Conservation (phyloP, 345 rosid species). For the Euphorbia lathyris region DNA sequence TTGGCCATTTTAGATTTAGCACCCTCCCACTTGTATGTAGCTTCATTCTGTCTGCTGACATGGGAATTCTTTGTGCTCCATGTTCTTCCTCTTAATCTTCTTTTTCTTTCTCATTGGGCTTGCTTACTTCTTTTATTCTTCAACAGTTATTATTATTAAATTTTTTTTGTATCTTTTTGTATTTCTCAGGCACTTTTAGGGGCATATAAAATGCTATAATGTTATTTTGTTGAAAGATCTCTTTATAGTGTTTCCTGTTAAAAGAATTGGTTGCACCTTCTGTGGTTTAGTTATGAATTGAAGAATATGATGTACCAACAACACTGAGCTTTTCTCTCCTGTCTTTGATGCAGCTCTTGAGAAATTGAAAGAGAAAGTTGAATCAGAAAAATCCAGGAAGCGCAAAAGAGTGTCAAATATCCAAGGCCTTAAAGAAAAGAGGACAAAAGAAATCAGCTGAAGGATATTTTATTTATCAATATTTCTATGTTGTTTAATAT, state of each 20-base stretch:
- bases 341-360: conserved; percentile 52
- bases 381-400: conserved; percentile 61
- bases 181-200: background rate
- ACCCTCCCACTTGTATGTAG: background rate
- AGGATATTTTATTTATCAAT: conserved; percentile 11
- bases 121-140: too few relatives aligned
- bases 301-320: background rate
- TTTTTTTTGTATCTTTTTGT: background rate
- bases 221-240: background rate
- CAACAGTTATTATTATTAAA: too few relatives aligned
- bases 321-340: conserved; percentile 6
- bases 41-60: background rate
- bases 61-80: background rate
- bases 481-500: background rate
- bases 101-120: too few relatives aligned
- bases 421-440: conserved; percentile 33
- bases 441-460: conserved; percentile 8
- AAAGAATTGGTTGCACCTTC: background rate
- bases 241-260: background rate
- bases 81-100: too few relatives aligned
- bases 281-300: background rate
- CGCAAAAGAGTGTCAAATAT: conserved; percentile 42
- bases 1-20: background rate
- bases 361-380: conserved; percentile 66
- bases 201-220: background rate